phyloP scores from a whole-genome alignment of 768 basidiomycete species.

The Trametes sanguinea region DNA sequence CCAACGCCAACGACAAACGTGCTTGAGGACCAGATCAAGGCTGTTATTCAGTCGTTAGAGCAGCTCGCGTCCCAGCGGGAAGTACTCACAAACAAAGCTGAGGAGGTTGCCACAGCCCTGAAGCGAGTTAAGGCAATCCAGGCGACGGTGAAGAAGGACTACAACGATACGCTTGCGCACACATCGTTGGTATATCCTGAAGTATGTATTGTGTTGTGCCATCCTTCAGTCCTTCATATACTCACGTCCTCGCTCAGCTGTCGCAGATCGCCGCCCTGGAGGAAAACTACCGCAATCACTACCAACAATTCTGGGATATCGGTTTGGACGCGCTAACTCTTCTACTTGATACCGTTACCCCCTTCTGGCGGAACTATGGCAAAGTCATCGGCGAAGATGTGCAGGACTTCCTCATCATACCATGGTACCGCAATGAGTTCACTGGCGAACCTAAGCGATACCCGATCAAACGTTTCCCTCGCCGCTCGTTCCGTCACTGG shows the following conservation, averaged over 20 bases:
- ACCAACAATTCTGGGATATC: constrained; percentile 80
- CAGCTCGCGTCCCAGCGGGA: constrained; percentile 50
- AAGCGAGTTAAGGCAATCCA: constrained; percentile 58
- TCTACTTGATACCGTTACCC: constrained; percentile 73
- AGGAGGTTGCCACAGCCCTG: constrained; percentile 51
- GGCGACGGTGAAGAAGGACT: constrained; percentile 57
- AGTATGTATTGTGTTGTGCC: constrained; percentile 39
- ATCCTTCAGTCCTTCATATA: background rate
- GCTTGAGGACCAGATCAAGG: constrained; percentile 55
- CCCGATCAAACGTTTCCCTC: constrained; percentile 56
- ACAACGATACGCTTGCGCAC: constrained; percentile 63
- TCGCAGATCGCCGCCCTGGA: constrained; percentile 71
- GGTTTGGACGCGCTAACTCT: constrained; percentile 79
- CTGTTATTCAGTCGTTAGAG: constrained; percentile 51
- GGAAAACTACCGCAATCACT: constrained; percentile 78
- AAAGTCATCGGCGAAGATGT: constrained; percentile 81
- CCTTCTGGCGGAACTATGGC: constrained; percentile 81
- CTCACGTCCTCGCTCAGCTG: constrained; percentile 44
- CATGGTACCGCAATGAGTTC: constrained; percentile 82
- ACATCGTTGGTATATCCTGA: constrained; percentile 81
- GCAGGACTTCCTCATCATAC: constrained; percentile 79
- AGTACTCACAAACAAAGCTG: constrained; percentile 47
- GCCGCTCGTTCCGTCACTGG: constrained; percentile 71
- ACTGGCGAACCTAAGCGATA: constrained; percentile 76
- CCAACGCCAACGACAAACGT: constrained; percentile 27